Evolutionary conservation across 495 filamentous ascomycete species (phyloP).

Genomic region (Neurospora sp.): DNA sequence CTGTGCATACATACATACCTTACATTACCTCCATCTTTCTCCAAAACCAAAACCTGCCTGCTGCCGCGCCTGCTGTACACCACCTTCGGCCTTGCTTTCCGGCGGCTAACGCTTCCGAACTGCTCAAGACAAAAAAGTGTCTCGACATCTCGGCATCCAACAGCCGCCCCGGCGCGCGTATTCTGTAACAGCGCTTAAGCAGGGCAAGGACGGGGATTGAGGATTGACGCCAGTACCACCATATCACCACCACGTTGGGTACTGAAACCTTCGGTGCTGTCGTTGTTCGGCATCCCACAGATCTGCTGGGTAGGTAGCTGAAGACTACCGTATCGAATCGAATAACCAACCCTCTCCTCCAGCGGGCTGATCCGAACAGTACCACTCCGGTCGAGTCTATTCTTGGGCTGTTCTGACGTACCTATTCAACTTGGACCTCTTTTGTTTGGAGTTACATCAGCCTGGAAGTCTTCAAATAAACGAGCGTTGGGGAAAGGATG

Average conservation of each 20-base stretch:
- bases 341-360: neutral
- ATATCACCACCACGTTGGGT: neutral
- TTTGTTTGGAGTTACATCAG: neutral
- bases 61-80: neutral
- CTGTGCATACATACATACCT: neutral
- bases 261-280: neutral
- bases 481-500: conserved; percentile 8
- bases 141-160: neutral
- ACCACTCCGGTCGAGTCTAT: neutral
- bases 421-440: neutral
- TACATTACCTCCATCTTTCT: neutral
- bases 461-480: neutral
- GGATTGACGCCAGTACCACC: neutral
- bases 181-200: neutral
- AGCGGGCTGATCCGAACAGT: neutral
- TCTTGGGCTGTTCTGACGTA: neutral
- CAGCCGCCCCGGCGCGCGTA: neutral
- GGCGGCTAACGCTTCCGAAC: neutral
- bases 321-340: neutral
- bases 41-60: neutral
- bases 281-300: neutral
- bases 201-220: neutral
- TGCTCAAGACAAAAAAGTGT: neutral
- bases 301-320: neutral
- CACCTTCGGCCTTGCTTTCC: neutral